Percentiles rank a stretch among this genome's conserved stretches.
phyloP scores from a whole-genome alignment of 148 eudicot genomes.

The Vaccinium darrowii region DNA sequence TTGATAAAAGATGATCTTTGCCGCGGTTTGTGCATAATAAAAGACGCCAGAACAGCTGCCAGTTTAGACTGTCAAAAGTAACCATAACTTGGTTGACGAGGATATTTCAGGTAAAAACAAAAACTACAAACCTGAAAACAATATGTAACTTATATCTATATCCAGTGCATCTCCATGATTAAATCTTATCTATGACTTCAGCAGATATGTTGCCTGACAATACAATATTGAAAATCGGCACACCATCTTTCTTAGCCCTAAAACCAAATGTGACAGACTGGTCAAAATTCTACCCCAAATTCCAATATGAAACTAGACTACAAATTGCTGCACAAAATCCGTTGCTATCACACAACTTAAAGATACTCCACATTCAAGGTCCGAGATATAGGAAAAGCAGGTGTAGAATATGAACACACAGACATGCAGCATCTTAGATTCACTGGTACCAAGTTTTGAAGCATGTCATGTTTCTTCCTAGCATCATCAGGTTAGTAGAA shows the following conservation, averaged over 20 bases:
- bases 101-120: neutral
- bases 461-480: neutral
- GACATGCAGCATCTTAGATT: neutral
- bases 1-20: slow-evolving; percentile 76
- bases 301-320: neutral
- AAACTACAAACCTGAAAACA: neutral
- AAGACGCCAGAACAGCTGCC: slow-evolving; percentile 83
- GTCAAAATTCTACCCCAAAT: neutral
- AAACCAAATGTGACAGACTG: neutral
- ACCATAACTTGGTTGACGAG: slow-evolving; percentile 1
- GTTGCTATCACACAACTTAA: neutral
- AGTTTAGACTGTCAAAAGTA: slow-evolving; percentile 59
- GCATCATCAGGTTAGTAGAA: neutral
- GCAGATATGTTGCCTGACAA: neutral
- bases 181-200: neutral
- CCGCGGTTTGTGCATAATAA: slow-evolving; percentile 83
- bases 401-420: neutral
- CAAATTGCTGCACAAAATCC: neutral
- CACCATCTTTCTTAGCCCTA: neutral
- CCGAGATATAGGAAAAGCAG: neutral
- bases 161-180: neutral
- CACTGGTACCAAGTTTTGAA: neutral
- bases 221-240: neutral
- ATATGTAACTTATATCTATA: no score
- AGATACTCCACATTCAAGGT: neutral